Evolutionary conservation across 768 basidiomycete species (phyloP).

Genomic region (Boletus bicolor): DNA sequence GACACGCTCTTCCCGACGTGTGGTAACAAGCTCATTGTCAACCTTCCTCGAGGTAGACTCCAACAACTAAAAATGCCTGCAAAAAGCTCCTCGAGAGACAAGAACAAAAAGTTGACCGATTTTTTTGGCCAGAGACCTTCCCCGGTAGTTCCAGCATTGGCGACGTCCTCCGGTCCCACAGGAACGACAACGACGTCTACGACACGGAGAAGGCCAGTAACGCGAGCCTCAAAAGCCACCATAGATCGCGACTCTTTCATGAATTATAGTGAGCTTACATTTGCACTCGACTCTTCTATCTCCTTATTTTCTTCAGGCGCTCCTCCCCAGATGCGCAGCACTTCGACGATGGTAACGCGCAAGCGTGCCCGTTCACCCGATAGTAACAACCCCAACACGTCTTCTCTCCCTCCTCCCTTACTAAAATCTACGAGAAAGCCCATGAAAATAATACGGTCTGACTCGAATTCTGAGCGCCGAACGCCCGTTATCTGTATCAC

Average conservation of each 20-base stretch:
- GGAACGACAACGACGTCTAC: constrained; percentile 1
- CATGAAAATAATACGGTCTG: constrained; percentile 16
- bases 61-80: constrained; percentile 18
- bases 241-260: background rate
- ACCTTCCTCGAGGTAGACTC: background rate
- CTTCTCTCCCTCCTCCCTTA: constrained; percentile 9
- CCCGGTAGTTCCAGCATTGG: constrained; percentile 13
- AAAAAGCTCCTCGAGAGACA: constrained; percentile 12
- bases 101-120: constrained; percentile 38
- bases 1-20: no score
- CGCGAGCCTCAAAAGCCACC: constrained; percentile 5
- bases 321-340: constrained; percentile 5
- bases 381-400: background rate
- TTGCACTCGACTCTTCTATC: background rate
- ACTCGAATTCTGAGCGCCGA: constrained; percentile 3
- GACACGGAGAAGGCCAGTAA: constrained; percentile 10
- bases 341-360: constrained; percentile 16
- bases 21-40: background rate
- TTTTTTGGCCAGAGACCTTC: constrained; percentile 42
- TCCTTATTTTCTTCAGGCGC: constrained; percentile 14
- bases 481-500: constrained; percentile 10
- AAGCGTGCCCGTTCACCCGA: constrained; percentile 30
- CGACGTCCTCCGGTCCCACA: background rate
- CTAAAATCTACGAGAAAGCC: constrained; percentile 21
- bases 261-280: constrained; percentile 19